A percentile compares a stretch with the other conserved stretches of the same genome.
phyloP scores from a whole-genome alignment of 1,284 basidiomycete species.

The Pascua sp. region DNA sequence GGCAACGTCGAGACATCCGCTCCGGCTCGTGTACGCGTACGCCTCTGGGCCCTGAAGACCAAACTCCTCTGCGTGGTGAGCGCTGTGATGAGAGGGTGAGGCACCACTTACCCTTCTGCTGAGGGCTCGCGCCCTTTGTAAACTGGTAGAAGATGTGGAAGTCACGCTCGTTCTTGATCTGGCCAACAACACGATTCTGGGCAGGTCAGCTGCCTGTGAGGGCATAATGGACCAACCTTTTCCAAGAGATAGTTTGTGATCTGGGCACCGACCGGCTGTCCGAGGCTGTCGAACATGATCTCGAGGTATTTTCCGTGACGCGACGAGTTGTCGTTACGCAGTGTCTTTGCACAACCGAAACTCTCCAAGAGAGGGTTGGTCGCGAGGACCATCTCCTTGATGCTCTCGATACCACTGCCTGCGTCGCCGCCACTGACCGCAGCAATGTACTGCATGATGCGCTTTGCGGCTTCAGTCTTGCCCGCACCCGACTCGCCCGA shows the following conservation, averaged over 20 bases:
- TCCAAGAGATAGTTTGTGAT: conserved; percentile 99
- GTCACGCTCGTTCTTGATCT: conserved; percentile 93
- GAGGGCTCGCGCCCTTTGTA: conserved; percentile 86
- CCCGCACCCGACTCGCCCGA: conserved; percentile 97
- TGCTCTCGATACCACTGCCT: conserved; percentile 74
- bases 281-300: conserved; percentile 94
- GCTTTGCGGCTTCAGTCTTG: conserved; percentile 95
- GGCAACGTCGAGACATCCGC: conserved; percentile 85
- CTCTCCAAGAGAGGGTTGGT: conserved; percentile 97
- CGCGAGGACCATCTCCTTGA: conserved; percentile 99
- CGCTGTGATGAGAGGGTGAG: too few relatives aligned
- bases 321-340: conserved; percentile 98
- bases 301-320: conserved; percentile 99
- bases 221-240: conserved; percentile 57
- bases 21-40: conserved; percentile 88
- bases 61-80: conserved; percentile 68
- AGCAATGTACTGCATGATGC: conserved; percentile 99
- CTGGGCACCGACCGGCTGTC: conserved; percentile 93
- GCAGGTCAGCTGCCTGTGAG: conserved; percentile 8
- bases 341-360: conserved; percentile 98
- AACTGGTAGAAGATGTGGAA: conserved; percentile 99
- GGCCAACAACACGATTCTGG: conserved; percentile 85
- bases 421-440: conserved; percentile 79
- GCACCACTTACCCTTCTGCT: conserved; percentile 71
- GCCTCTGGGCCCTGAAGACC: conserved; percentile 96